Conservation (phyloP, 345 rosid genomes). For the Boechera stricta region DNA sequence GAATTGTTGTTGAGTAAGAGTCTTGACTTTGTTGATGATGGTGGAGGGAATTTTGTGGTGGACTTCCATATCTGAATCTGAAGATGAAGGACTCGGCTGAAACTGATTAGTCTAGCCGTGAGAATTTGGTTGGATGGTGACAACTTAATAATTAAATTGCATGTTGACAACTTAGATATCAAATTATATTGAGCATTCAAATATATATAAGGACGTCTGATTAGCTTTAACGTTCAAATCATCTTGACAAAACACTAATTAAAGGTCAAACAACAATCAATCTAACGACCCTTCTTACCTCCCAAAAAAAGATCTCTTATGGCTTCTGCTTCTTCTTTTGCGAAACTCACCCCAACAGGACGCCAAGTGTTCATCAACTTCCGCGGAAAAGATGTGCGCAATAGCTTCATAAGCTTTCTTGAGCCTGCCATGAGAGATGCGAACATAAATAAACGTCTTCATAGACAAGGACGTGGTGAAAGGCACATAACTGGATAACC, state of each 20-base stretch:
- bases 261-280: slow-evolving; percentile 2
- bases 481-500: neutral
- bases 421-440: neutral
- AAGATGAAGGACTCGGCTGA: no score
- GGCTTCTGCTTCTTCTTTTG: slow-evolving; percentile 17
- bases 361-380: slow-evolving; percentile 41
- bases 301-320: neutral
- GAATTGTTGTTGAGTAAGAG: no score
- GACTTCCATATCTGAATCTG: no score
- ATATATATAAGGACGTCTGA: neutral
- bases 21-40: no score
- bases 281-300: neutral
- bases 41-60: no score
- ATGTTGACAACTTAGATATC: neutral
- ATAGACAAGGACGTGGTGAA: neutral
- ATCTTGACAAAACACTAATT: neutral
- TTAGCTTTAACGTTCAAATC: neutral
- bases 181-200: neutral
- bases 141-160: neutral
- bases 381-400: slow-evolving; percentile 33
- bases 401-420: slow-evolving; percentile 30
- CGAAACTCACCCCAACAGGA: neutral
- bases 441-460: slow-evolving; percentile 25
- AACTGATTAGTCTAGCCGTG: no score
- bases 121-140: no score